Conservation (phyloP, 140 eudicot species). For the Anethum foeniculum region DNA sequence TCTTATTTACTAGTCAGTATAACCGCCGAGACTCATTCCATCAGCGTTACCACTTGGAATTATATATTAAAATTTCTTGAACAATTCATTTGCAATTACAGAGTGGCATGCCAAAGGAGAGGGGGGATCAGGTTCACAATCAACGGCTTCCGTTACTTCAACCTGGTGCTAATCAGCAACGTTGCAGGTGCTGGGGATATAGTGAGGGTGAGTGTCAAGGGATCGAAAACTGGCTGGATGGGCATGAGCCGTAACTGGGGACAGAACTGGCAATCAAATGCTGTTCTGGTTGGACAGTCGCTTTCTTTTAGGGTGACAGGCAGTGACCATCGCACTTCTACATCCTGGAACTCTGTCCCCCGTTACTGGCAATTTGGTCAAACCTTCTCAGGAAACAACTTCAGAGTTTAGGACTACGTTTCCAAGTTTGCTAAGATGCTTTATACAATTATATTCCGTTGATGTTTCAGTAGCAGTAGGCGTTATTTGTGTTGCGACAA, state of each 20-base stretch:
- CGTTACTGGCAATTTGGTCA: constrained; percentile 66
- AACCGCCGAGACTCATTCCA: not conserved
- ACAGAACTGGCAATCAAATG: constrained; percentile 63
- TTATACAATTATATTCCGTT: not conserved
- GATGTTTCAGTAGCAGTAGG: not conserved
- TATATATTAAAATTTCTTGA: not conserved
- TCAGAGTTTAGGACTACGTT: constrained; percentile 30
- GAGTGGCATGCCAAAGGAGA: constrained; percentile 56
- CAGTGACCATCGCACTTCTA: constrained; percentile 56
- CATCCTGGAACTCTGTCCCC: constrained; percentile 56
- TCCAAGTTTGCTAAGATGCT: not conserved
- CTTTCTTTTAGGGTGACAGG: constrained; percentile 24
- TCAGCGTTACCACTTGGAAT: not conserved
- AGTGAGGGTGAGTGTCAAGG: constrained; percentile 49
- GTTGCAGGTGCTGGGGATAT: constrained; percentile 76
- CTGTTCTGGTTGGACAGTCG: constrained; percentile 46
- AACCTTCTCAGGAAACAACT: constrained; percentile 63
- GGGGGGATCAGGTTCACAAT: constrained; percentile 70
- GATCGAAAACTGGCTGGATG: constrained; percentile 47
- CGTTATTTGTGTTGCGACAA: not conserved
- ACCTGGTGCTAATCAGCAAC: constrained; percentile 52
- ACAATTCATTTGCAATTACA: constrained; percentile 10
- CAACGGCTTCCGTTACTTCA: constrained; percentile 66
- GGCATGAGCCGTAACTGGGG: constrained; percentile 71
- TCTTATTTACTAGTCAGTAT: not conserved